These are phyloP conservation scores for Dactylellina parvicollis DNA, from an alignment of 2,329 filamentous ascomycete genomes.

Conservation along the genomic window DNA sequence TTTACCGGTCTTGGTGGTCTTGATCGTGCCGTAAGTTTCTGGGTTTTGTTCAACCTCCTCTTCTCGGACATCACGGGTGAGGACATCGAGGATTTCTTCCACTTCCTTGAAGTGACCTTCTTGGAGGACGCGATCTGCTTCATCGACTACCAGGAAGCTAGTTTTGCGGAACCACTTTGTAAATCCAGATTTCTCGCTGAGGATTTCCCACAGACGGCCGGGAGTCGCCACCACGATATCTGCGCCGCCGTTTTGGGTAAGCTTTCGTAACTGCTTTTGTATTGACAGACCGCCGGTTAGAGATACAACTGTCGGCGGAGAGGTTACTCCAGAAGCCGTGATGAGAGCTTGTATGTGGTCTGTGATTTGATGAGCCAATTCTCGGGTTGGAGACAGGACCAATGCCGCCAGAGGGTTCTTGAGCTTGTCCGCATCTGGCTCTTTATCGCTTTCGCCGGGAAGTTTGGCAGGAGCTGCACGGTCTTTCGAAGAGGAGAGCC, in stretches of 20 bases:
- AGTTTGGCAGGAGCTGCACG: slow-evolving; percentile 42
- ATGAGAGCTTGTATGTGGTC: slow-evolving; percentile 66
- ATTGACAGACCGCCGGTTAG: slow-evolving; percentile 91
- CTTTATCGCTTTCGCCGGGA: slow-evolving; percentile 61
- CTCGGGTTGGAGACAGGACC: slow-evolving; percentile 88
- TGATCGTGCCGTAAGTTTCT: slow-evolving; percentile 28
- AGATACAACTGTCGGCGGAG: slow-evolving; percentile 73
- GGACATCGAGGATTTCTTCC: slow-evolving; percentile 81
- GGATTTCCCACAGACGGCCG: slow-evolving; percentile 91
- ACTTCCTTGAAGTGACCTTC: slow-evolving; percentile 96
- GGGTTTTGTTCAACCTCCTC: slow-evolving; percentile 59
- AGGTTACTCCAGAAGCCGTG: slow-evolving; percentile 67
- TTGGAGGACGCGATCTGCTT: slow-evolving; percentile 89
- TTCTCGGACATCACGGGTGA: slow-evolving; percentile 72
- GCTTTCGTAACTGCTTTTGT: slow-evolving; percentile 89
- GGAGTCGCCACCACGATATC: slow-evolving; percentile 95
- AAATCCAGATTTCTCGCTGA: slow-evolving; percentile 77
- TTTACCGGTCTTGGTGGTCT: slow-evolving; percentile 29
- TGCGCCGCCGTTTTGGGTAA: slow-evolving; percentile 71
- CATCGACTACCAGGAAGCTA: slow-evolving; percentile 87
- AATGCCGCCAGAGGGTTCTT: slow-evolving; percentile 73
- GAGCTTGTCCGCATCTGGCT: slow-evolving; percentile 60
- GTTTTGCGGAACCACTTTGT: slow-evolving; percentile 76
- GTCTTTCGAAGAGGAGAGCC: slow-evolving; percentile 67
- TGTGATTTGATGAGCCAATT: slow-evolving; percentile 89